Conservation (phyloP, 148 eudicot genomes). For the Rhododendron ferrugineum region DNA sequence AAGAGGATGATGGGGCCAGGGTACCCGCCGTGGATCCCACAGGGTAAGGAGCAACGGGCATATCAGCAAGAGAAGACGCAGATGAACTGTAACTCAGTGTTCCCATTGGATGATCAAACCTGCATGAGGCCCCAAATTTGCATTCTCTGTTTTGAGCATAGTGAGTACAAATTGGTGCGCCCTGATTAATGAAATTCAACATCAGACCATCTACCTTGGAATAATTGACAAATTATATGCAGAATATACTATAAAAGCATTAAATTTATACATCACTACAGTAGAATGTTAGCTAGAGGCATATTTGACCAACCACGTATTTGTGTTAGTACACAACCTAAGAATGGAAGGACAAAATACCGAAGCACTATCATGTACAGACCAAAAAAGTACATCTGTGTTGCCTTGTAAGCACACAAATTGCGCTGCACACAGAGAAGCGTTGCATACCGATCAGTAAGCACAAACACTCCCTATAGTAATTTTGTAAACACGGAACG, state of each 20-base stretch:
- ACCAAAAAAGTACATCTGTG: background rate
- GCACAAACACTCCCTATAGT: background rate
- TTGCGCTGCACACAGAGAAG: background rate
- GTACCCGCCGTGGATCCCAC: constrained; percentile 66
- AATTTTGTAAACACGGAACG: background rate
- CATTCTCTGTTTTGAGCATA: constrained; percentile 67
- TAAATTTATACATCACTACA: background rate
- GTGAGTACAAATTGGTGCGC: constrained; percentile 74
- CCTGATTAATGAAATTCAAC: constrained; percentile 34
- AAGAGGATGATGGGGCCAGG: constrained; percentile 82
- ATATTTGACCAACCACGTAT: background rate
- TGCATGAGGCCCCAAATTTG: constrained; percentile 64
- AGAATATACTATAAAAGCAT: background rate
- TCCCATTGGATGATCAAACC: constrained; percentile 66
- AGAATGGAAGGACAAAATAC: background rate
- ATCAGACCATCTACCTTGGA: background rate
- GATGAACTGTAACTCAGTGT: constrained; percentile 83
- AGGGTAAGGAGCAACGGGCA: constrained; percentile 91
- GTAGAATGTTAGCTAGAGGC: background rate
- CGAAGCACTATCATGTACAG: background rate
- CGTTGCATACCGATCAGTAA: background rate
- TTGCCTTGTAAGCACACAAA: background rate
- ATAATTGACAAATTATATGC: background rate
- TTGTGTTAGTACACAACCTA: background rate
- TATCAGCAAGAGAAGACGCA: constrained; percentile 89